A percentile compares a stretch with the other conserved stretches of the same genome.
These are phyloP conservation scores for Balakata baccata DNA, from an alignment of 345 rosid species.

Conservation along the genomic window DNA sequence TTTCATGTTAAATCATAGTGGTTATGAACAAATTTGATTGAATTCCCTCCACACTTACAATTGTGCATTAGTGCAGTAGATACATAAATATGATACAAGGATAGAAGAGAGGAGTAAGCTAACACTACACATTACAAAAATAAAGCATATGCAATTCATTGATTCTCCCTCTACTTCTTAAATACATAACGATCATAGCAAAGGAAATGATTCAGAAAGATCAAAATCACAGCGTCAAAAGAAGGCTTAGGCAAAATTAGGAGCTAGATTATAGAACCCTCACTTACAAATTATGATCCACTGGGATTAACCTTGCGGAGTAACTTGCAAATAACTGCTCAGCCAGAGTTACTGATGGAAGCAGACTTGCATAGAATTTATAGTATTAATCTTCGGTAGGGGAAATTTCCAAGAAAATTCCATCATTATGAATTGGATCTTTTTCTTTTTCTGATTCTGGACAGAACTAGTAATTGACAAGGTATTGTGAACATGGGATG, in stretches of 20 bases:
- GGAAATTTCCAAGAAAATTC: constrained; percentile 22
- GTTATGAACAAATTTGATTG: background rate
- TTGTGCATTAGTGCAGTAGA: too few relatives aligned
- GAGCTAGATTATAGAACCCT: background rate
- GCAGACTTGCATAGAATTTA: constrained; percentile 8
- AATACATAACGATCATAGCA: too few relatives aligned
- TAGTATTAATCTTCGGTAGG: background rate
- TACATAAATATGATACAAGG: too few relatives aligned
- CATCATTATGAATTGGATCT: background rate
- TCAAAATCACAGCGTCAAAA: too few relatives aligned
- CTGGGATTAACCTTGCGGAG: background rate
- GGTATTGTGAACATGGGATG: background rate
- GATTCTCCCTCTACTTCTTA: too few relatives aligned
- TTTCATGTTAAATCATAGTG: background rate
- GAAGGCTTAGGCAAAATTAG: too few relatives aligned
- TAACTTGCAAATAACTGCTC: background rate
- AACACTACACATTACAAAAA: too few relatives aligned
- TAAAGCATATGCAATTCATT: too few relatives aligned
- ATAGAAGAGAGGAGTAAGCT: too few relatives aligned
- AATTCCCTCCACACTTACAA: too few relatives aligned
- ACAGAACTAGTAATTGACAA: background rate
- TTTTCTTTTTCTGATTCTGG: background rate
- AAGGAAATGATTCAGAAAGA: too few relatives aligned
- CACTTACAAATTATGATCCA: background rate
- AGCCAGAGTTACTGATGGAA: background rate